phyloP scores from a whole-genome alignment of 2,329 filamentous ascomycete species.

The Dryadomyces quercus-mongolicae region DNA sequence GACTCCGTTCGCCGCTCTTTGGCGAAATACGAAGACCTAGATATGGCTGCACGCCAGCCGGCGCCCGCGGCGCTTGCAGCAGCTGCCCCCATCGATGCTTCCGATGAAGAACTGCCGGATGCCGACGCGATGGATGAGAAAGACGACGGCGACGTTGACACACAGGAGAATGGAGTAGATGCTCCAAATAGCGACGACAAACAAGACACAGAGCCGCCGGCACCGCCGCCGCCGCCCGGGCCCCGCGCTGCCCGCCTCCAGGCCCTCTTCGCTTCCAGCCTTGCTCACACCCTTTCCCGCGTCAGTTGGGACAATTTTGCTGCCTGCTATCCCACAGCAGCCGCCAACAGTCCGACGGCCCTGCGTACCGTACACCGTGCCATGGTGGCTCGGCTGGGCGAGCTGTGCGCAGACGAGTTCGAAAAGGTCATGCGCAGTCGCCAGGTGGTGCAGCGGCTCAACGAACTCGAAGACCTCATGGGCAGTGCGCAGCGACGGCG shows the following conservation, averaged over 20 bases:
- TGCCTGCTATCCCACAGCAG: conserved; percentile 50
- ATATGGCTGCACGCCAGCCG: too few species aligned
- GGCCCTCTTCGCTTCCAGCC: conserved; percentile 38
- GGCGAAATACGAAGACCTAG: neutral
- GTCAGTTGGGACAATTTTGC: conserved; percentile 46
- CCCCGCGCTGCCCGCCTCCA: conserved; percentile 44
- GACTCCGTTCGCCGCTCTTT: too few species aligned
- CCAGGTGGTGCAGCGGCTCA: conserved; percentile 43
- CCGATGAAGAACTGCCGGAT: neutral
- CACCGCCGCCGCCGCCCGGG: conserved; percentile 33
- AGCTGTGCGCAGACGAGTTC: conserved; percentile 47
- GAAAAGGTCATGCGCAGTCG: conserved; percentile 37
- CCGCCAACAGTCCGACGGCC: conserved; percentile 33
- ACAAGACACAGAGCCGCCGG: neutral
- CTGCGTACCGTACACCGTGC: conserved; percentile 43
- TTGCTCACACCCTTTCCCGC: conserved; percentile 41
- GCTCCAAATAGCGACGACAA: neutral
- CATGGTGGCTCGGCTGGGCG: conserved; percentile 43
- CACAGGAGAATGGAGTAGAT: neutral
- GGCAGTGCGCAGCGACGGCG: conserved; percentile 32
- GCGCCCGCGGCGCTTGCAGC: too few species aligned
- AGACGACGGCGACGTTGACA: neutral
- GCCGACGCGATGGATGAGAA: neutral
- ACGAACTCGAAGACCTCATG: conserved; percentile 45
- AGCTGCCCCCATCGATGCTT: too few species aligned